Evolutionary conservation across 345 rosid species (phyloP).

Genomic region (Pistacia atlantica): DNA sequence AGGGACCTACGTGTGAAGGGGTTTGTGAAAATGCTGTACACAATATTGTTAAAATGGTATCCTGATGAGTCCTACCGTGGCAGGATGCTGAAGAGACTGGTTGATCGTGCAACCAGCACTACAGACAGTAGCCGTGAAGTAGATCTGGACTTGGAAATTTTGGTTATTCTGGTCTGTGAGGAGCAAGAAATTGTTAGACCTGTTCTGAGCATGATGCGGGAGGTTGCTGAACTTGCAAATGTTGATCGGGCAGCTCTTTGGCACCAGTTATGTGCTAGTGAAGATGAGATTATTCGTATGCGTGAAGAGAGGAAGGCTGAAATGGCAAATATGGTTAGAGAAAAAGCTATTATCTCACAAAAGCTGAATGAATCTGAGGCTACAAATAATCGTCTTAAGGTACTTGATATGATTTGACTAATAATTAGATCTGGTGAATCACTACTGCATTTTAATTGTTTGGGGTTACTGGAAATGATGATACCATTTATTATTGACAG

Average conservation of each 20-base stretch:
- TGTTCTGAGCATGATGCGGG: constrained; percentile 81
- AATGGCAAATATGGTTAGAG: constrained; percentile 61
- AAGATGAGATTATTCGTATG: constrained; percentile 71
- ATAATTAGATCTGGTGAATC: constrained; percentile 18
- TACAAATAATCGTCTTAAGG: constrained; percentile 74
- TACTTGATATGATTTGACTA: constrained; percentile 34
- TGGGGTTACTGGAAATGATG: constrained; percentile 18
- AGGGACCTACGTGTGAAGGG: constrained; percentile 70
- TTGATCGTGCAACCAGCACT: constrained; percentile 76
- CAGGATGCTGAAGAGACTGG: constrained; percentile 85
- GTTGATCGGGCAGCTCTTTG: constrained; percentile 90
- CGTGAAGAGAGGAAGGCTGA: constrained; percentile 78
- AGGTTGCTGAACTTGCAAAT: constrained; percentile 89
- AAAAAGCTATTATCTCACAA: constrained; percentile 62
- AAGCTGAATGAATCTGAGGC: constrained; percentile 85
- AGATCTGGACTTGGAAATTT: constrained; percentile 77
- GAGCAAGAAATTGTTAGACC: constrained; percentile 77
- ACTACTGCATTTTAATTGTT: constrained; percentile 5
- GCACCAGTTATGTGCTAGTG: constrained; percentile 83
- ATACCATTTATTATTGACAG: constrained; percentile 48
- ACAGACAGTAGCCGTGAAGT: constrained; percentile 62
- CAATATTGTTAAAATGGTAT: constrained; percentile 81
- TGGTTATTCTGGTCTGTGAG: constrained; percentile 78
- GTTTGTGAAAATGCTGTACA: constrained; percentile 83
- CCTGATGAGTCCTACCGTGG: constrained; percentile 75